Base-by-base conservation (phyloP, 495 filamentous ascomycete species). In the Penicillium bialowiezense region DNA sequence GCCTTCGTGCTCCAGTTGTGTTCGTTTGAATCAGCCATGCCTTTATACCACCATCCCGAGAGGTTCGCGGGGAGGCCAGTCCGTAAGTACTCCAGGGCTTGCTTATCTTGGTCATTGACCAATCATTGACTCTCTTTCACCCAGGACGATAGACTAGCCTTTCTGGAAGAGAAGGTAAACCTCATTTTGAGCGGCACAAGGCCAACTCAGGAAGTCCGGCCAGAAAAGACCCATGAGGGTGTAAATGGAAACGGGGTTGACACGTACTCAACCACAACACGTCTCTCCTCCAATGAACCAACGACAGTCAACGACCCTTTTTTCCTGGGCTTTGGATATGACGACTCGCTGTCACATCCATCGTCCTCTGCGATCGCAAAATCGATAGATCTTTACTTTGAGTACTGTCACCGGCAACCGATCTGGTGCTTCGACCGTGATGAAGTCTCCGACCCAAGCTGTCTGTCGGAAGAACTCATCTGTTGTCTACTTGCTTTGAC, bases 341-440 rank as follows among this genome's bases (percentile, higher is more conserved):
- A 73, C 9, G 67, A 64, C 21, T 54, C 63, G 2, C 62, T 51
- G 29, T 47, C 51, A 2, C 64, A 64, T 29, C 50, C 62, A 2
- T 59, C 62, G 1, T 63, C 63, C 1, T 50, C 58, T 0, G 44
- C 60, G 10, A 55, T 75, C 3, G 55, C 63, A 12, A 62, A 58
- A 34, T 67, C 63, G 5, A 60, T 75, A 18, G 65, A 69, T 36
- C 59, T 72, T 7, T 76, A 76, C 38, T 71, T 75, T 23, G 62
- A 71, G 44, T 73, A 68, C 41, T 76, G 73, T 41, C 72, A 76
- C 48, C 55, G 73, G 36, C 73, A 76, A 39, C 73, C 73, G 12
- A 68, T 76, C 32, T 76, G 73, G 73, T 74, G 72, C 38, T 70
- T 76, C 37, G 69, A 75, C 28, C 62, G 66, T 1, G 67, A 75